These are phyloP conservation scores for Rhynchosporium agropyri DNA, from an alignment of 2,329 filamentous ascomycete genomes.

Conservation along the genomic window DNA sequence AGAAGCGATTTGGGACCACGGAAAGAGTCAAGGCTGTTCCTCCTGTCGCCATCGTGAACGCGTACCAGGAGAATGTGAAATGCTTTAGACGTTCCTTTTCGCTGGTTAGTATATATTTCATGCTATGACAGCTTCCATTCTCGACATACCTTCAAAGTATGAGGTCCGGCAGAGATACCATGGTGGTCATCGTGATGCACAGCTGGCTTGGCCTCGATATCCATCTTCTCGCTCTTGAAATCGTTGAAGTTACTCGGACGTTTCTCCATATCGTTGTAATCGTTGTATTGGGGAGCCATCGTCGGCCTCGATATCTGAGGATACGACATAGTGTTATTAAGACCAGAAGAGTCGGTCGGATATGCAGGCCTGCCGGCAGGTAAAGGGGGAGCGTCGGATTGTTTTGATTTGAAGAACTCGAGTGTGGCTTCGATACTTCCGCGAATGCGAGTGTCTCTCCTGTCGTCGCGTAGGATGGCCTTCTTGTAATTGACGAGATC, in stretches of 20 bases:
- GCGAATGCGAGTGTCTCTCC: conserved; percentile 33
- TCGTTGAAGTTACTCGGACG: conserved; percentile 5
- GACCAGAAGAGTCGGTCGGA: background rate
- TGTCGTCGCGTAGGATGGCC: conserved; percentile 29
- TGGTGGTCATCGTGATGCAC: conserved; percentile 21
- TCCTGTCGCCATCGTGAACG: conserved; percentile 74
- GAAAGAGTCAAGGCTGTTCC: conserved; percentile 67
- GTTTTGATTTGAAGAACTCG: conserved; percentile 28
- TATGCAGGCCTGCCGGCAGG: conserved; percentile 28
- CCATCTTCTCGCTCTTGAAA: conserved; percentile 12
- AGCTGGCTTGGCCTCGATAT: conserved; percentile 16
- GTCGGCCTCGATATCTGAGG: conserved; percentile 23
- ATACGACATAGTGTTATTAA: conserved; percentile 23
- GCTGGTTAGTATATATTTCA: no score
- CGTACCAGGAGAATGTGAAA: conserved; percentile 60
- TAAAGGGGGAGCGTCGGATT: conserved; percentile 20
- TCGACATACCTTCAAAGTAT: conserved; percentile 25
- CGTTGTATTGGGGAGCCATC: background rate
- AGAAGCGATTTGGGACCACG: conserved; percentile 65
- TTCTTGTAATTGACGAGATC: conserved; percentile 34
- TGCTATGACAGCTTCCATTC: no score
- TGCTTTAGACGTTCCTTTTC: conserved; percentile 30
- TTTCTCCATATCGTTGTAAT: conserved; percentile 21
- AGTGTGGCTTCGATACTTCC: conserved; percentile 33
- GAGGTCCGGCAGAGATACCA: conserved; percentile 12